Evolutionary conservation across 352 stramenopile genomes (phyloP), one percentile per base, ranked within the genome.

Genomic region (Phytopythium delawarense): DNA sequence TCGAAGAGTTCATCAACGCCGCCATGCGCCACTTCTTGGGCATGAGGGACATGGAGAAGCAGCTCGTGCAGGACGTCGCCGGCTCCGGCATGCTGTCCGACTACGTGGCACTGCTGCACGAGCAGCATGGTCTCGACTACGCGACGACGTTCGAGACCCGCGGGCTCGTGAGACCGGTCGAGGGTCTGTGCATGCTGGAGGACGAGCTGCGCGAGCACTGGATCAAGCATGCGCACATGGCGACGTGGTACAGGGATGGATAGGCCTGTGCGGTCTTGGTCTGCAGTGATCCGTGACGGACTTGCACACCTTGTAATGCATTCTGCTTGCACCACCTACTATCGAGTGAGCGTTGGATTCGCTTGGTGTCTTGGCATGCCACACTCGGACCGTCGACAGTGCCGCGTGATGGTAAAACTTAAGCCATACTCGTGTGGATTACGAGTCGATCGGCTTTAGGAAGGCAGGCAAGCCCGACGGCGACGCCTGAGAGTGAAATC

Each of bases 61-160:
- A 13, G 6, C 12, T 59, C n/a, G 44, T 70, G 32, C 64, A 70
- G 35, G 64, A 70, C 39, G 39, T 66, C 20, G 49, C 64, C 0
- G 64, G 64, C 39, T 70, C 64, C 2, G 59, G 64, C 4, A 35
- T 66, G 34, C 56, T 70, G 30, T 52, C 46, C 7, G 64, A 70
- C 45, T 70, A 70, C 53, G 44, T 70, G 1, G 59, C 64, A 8
- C 37, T 70, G 20, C 39, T 70, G 58, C 40, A 65, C 21, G 64
- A 61, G 20, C 25, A 54, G 12, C 52, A 65, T 18, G 58, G 59
- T 0, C 45, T 49, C 7, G 56, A 35, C 54, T 70, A 58, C 53
- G 44, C 13, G 9, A 21, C 54, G 2, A 40, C 57, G 15, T 70
- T 56, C 28, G 23, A 61, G 25, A 18, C 62, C 20, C 25, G 50